Evolutionary conservation across 1,139 yeast genomes (phyloP).

Genomic region (Nakaseomyces sp.): DNA sequence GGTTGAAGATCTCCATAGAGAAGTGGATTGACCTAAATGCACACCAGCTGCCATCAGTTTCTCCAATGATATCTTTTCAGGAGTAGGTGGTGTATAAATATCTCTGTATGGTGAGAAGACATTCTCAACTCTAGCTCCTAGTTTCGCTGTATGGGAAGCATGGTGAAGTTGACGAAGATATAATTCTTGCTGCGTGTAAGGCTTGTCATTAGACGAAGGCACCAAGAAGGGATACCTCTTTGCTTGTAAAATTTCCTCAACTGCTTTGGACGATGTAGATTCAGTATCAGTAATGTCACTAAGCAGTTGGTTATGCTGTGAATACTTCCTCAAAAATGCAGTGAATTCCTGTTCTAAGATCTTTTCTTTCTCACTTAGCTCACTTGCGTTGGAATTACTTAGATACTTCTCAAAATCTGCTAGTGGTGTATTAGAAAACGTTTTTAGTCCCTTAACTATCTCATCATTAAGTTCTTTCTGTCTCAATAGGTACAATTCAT

Average conservation of each 20-base stretch:
- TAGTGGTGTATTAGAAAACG: slow-evolving; percentile 17
- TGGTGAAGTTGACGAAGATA: slow-evolving; percentile 60
- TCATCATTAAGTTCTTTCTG: slow-evolving; percentile 25
- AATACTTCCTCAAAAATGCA: slow-evolving; percentile 23
- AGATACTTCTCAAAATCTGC: slow-evolving; percentile 7
- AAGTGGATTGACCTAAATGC: slow-evolving; percentile 83
- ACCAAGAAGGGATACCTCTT: slow-evolving; percentile 31
- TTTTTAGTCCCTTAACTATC: slow-evolving; percentile 17
- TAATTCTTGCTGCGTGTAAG: slow-evolving; percentile 69
- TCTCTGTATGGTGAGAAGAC: slow-evolving; percentile 57
- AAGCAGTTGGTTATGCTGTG: slow-evolving; percentile 19
- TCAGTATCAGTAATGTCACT: slow-evolving; percentile 9
- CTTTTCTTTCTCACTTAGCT: slow-evolving; percentile 21
- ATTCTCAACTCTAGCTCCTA: slow-evolving; percentile 59
- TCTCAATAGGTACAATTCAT: slow-evolving; percentile 19
- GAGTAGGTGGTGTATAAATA: slow-evolving; percentile 45
- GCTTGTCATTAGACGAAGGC: slow-evolving; percentile 34
- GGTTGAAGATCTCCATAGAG: slow-evolving; percentile 73
- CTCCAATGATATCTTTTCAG: slow-evolving; percentile 52
- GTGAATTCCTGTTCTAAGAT: slow-evolving; percentile 27
- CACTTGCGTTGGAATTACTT: not conserved
- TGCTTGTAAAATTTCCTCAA: slow-evolving; percentile 9
- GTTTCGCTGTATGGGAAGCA: slow-evolving; percentile 36
- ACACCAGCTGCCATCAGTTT: slow-evolving; percentile 85
- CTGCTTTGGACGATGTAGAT: slow-evolving; percentile 9